Evolutionary conservation across 2,329 filamentous ascomycete species (phyloP).

Genomic region (Aurifilum marmelostoma): DNA sequence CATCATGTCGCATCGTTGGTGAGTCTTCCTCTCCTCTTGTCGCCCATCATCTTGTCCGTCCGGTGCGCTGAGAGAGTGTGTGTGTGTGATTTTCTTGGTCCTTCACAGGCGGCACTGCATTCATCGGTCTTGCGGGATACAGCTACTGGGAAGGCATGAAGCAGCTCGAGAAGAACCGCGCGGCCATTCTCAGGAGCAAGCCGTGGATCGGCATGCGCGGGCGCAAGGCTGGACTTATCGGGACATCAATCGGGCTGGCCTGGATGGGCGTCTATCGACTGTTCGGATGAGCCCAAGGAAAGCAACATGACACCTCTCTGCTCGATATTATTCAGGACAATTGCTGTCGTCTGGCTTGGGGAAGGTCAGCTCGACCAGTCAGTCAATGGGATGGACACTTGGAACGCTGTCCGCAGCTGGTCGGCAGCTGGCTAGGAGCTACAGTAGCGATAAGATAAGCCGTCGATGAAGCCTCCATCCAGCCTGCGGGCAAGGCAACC

Average conservation of each 20-base stretch:
- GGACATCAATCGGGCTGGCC: slow-evolving; percentile 68
- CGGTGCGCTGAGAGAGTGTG: not conserved
- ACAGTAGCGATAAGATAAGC: slow-evolving; percentile 26
- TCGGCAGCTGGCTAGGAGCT: slow-evolving; percentile 10
- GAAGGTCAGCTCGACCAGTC: not conserved
- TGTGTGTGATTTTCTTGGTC: not conserved
- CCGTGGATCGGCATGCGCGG: slow-evolving; percentile 75
- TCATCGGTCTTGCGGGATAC: slow-evolving; percentile 75
- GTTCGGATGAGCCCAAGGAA: slow-evolving; percentile 51
- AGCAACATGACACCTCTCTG: not conserved
- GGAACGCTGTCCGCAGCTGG: slow-evolving; percentile 21
- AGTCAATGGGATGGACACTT: not conserved
- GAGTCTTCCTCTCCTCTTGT: slow-evolving; percentile 38
- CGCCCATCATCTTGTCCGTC: not conserved
- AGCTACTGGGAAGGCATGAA: slow-evolving; percentile 75
- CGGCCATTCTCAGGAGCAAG: slow-evolving; percentile 68
- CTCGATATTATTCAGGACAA: not conserved
- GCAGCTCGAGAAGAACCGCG: slow-evolving; percentile 69
- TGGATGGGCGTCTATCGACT: slow-evolving; percentile 73
- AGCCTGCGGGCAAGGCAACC: not conserved
- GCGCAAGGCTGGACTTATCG: slow-evolving; percentile 67
- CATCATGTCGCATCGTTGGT: slow-evolving; percentile 74
- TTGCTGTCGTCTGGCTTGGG: not conserved
- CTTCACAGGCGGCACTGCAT: slow-evolving; percentile 68
- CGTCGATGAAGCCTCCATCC: too few species aligned